phyloP scores from a whole-genome alignment of 768 basidiomycete species.

The Inosperma sp. region DNA sequence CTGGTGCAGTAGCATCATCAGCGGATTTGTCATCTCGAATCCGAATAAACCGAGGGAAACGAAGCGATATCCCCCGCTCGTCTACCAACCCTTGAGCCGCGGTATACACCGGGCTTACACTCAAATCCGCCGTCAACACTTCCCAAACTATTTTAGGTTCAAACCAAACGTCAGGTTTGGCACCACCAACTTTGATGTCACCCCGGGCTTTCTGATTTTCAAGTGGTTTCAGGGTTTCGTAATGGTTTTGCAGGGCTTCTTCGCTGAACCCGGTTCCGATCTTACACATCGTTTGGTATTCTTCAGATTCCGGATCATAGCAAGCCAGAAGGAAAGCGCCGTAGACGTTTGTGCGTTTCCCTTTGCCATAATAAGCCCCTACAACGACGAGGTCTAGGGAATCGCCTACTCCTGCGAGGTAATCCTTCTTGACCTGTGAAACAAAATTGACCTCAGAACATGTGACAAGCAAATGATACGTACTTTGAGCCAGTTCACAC shows the following conservation, averaged over 20 bases:
- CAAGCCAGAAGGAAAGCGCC: conserved; percentile 97
- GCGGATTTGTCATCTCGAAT: conserved; percentile 90
- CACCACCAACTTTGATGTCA: conserved; percentile 85
- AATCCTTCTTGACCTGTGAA: conserved; percentile 93
- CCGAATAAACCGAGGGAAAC: conserved; percentile 93
- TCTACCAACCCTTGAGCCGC: conserved; percentile 90
- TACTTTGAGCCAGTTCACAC: conserved; percentile 98
- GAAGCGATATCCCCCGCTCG: conserved; percentile 87
- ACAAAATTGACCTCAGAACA: conserved; percentile 4
- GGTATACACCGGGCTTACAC: conserved; percentile 94
- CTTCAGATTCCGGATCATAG: conserved; percentile 91
- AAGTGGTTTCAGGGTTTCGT: conserved; percentile 75
- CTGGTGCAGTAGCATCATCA: conserved; percentile 89
- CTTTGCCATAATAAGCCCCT: conserved; percentile 95
- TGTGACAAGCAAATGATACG: background rate
- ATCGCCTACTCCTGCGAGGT: conserved; percentile 93
- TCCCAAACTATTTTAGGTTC: conserved; percentile 98
- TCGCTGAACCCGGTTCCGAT: conserved; percentile 99
- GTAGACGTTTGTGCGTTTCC: conserved; percentile 95
- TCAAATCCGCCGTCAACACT: conserved; percentile 94
- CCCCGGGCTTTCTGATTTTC: conserved; percentile 66
- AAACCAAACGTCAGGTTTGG: conserved; percentile 97
- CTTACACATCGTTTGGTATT: conserved; percentile 97
- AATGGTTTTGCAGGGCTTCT: conserved; percentile 76
- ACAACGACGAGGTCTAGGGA: conserved; percentile 97